These are phyloP conservation scores for Camptophora hylomeconis DNA, from an alignment of 2,329 filamentous ascomycete species.

Conservation along the genomic window DNA sequence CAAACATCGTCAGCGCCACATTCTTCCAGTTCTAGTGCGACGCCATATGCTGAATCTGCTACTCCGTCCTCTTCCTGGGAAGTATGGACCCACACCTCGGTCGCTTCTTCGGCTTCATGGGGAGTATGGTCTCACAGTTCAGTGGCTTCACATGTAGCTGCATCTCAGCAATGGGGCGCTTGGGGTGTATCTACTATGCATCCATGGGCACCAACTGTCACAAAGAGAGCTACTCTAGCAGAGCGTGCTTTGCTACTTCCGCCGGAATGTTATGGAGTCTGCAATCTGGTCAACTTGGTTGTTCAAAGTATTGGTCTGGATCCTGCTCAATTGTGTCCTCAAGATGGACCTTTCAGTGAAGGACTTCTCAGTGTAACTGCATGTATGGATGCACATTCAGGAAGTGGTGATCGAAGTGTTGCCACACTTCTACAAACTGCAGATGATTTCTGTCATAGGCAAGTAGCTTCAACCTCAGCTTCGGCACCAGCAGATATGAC, in stretches of 20 bases:
- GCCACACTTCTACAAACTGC: no score
- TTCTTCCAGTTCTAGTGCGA: no score
- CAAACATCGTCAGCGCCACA: no score
- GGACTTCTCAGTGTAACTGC: background rate
- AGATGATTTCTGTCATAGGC: no score
- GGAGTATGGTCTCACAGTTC: no score
- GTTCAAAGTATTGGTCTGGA: slow-evolving; percentile 2
- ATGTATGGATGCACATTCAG: no score
- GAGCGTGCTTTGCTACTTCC: background rate
- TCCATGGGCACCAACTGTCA: slow-evolving; percentile 2
- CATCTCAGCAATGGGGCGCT: background rate
- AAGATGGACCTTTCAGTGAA: background rate
- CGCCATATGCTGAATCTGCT: no score
- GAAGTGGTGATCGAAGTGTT: no score
- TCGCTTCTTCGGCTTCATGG: background rate
- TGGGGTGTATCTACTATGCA: background rate
- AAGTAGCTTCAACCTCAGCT: no score
- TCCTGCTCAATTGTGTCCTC: slow-evolving; percentile 1
- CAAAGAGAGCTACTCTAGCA: slow-evolving; percentile 2
- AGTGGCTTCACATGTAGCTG: background rate
- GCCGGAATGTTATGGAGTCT: slow-evolving; percentile 1
- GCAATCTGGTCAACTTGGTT: background rate
- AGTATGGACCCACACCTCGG: background rate
- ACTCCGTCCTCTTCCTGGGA: no score
- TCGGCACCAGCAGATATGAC: no score